These are phyloP conservation scores for Cercospora berteroae DNA, from an alignment of 2,329 filamentous ascomycete species.

Conservation along the genomic window DNA sequence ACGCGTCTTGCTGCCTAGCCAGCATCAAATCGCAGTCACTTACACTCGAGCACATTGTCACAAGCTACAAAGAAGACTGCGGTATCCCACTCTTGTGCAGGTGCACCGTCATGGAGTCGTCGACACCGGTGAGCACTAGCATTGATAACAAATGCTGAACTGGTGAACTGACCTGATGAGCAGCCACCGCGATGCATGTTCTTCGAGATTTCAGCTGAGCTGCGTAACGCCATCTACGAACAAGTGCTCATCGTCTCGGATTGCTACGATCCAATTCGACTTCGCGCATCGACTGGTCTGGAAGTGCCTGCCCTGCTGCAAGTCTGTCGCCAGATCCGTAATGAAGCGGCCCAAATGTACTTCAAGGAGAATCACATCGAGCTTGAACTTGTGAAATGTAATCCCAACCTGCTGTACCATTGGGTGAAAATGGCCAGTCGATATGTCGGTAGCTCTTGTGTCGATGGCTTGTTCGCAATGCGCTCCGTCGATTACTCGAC, in stretches of 20 bases:
- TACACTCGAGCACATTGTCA: no score
- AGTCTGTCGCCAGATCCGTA: neutral
- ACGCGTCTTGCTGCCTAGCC: neutral
- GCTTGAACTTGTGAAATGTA: neutral
- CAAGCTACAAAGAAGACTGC: no score
- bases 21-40: no score
- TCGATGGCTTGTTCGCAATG: neutral
- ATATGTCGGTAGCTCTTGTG: neutral
- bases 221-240: neutral
- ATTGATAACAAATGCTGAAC: neutral
- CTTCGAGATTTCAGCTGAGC: neutral
- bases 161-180: neutral
- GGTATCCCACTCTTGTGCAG: no score
- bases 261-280: rapidly evolving
- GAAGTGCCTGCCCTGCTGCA: neutral
- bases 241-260: neutral
- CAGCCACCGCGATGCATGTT: neutral
- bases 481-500: neutral
- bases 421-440: neutral
- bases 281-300: neutral
- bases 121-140: neutral
- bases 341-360: neutral
- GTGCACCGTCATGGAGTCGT: neutral
- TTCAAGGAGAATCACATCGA: neutral
- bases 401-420: neutral